phyloP scores from a whole-genome alignment of 2,329 filamentous ascomycete genomes.

The Colletotrichum camelliae region DNA sequence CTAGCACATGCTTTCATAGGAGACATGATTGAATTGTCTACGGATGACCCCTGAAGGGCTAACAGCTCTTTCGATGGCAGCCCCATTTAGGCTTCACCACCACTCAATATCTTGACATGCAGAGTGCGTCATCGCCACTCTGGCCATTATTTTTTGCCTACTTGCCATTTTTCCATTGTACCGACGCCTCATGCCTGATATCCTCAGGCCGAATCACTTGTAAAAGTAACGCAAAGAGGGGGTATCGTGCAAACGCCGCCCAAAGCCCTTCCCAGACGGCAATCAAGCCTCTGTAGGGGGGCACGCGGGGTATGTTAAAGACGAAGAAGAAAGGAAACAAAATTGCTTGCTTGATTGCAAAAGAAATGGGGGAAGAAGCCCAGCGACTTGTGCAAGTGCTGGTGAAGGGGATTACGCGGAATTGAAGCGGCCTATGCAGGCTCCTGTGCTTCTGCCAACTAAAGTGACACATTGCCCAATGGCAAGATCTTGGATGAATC shows the following conservation, averaged over 20 bases:
- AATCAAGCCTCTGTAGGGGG: not conserved
- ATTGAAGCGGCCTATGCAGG: not conserved
- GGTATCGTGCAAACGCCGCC: constrained; percentile 19
- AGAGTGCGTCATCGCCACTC: not conserved
- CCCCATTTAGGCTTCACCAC: not conserved
- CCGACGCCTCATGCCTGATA: constrained; percentile 10
- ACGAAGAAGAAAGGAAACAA: constrained; percentile 14
- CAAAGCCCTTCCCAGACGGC: not conserved
- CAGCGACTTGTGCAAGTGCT: not conserved
- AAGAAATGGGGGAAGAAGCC: not conserved
- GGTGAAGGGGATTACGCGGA: not conserved
- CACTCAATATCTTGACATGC: not conserved
- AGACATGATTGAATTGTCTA: constrained; percentile 3
- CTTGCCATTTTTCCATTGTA: constrained; percentile 18
- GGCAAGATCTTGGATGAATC: constrained; percentile 69
- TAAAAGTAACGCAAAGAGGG: constrained; percentile 19
- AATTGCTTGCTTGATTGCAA: not conserved
- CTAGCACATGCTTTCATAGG: not conserved
- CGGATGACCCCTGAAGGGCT: not conserved
- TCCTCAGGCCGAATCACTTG: constrained; percentile 16
- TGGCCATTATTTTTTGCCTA: constrained; percentile 9
- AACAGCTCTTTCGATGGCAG: not conserved
- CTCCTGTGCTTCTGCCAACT: constrained; percentile 16
- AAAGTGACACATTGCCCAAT: constrained; percentile 53
- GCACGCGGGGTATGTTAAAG: constrained; percentile 6